A percentile compares a stretch with the other conserved stretches of the same genome.
Evolutionary conservation across 129 eudicot species (phyloP).

Genomic region (Erigeron canadensis): DNA sequence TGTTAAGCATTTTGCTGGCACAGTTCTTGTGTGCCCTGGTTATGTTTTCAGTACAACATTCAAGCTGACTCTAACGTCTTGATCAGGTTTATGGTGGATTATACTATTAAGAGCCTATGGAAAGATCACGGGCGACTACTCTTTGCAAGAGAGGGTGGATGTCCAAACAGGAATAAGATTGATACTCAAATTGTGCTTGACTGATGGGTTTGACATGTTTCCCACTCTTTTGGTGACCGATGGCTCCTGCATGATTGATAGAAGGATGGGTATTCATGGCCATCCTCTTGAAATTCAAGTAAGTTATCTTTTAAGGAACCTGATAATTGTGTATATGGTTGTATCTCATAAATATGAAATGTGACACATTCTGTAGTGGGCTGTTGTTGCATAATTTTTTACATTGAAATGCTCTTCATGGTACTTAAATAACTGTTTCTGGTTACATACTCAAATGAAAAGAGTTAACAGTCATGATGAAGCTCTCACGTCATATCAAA

Average conservation of each 20-base stretch:
- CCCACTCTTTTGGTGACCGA: conserved; percentile 88
- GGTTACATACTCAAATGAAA: neutral
- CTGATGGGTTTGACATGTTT: conserved; percentile 95
- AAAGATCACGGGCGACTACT: conserved; percentile 71
- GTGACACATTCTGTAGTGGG: neutral
- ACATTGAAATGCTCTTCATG: conserved; percentile 2
- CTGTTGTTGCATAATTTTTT: neutral
- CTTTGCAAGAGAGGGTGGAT: conserved; percentile 77
- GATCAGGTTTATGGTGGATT: conserved; percentile 88
- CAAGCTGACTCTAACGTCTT: conserved; percentile 17
- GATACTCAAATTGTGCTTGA: conserved; percentile 73
- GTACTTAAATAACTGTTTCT: neutral
- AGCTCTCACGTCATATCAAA: neutral
- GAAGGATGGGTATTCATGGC: conserved; percentile 94
- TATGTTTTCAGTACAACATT: neutral
- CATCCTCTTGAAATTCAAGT: conserved; percentile 97
- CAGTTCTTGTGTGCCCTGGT: neutral
- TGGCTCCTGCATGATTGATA: conserved; percentile 91
- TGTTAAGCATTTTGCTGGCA: conserved; percentile 7
- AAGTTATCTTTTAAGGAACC: conserved; percentile 22
- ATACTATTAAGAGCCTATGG: conserved; percentile 79
- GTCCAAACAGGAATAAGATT: conserved; percentile 81
- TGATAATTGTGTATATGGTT: neutral
- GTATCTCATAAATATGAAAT: neutral
- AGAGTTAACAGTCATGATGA: neutral